A percentile compares a stretch with the other conserved stretches of the same genome.
Conservation (phyloP, 2,329 filamentous ascomycete genomes). For the Zasmidium angulare region DNA sequence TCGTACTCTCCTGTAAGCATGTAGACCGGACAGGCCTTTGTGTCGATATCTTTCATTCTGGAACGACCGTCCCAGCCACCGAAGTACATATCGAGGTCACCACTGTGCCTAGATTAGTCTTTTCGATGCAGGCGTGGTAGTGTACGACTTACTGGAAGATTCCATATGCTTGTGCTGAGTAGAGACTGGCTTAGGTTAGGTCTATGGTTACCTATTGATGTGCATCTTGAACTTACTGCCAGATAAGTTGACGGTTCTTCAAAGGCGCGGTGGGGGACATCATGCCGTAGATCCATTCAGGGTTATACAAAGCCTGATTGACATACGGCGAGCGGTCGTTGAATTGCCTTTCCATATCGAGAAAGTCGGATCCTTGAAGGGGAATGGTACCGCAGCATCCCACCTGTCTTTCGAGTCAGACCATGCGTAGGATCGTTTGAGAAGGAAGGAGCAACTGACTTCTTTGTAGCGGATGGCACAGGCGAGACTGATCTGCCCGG, state of each 20-base stretch:
- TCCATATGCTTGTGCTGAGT: slow-evolving; percentile 51
- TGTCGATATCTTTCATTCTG: slow-evolving; percentile 44
- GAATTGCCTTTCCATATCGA: slow-evolving; percentile 44
- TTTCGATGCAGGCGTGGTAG: no score
- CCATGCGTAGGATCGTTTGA: no score
- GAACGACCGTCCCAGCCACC: slow-evolving; percentile 50
- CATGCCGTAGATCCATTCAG: slow-evolving; percentile 53
- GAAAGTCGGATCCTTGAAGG: slow-evolving; percentile 45
- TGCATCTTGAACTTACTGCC: no score
- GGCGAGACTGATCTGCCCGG: slow-evolving; percentile 50
- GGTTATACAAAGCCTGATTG: slow-evolving; percentile 39
- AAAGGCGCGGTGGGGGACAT: slow-evolving; percentile 47
- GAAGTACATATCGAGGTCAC: slow-evolving; percentile 54
- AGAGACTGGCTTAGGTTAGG: no score
- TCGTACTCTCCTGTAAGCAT: slow-evolving; percentile 54
- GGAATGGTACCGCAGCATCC: slow-evolving; percentile 49
- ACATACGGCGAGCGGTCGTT: slow-evolving; percentile 49
- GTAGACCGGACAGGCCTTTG: slow-evolving; percentile 50
- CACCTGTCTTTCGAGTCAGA: no score
- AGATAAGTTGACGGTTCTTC: slow-evolving; percentile 49
- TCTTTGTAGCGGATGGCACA: slow-evolving; percentile 49
- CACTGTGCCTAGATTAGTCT: slow-evolving; percentile 18
- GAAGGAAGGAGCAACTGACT: no score
- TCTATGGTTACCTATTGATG: no score
- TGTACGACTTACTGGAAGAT: slow-evolving; percentile 43